phyloP scores from a whole-genome alignment of 352 stramenopile genomes.

The Blastocystis sp. region DNA sequence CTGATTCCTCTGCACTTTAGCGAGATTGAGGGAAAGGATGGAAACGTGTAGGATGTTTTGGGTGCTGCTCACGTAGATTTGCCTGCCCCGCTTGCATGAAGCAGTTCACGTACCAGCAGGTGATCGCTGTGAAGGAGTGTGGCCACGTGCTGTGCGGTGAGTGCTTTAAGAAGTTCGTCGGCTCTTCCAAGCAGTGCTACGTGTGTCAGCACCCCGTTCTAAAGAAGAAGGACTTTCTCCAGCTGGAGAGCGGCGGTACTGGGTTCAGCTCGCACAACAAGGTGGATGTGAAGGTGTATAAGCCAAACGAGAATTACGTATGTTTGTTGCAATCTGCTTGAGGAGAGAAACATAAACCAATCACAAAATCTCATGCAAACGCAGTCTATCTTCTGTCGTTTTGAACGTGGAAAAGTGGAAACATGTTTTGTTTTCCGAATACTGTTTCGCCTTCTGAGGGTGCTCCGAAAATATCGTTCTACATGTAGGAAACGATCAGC shows the following conservation, averaged over 20 bases:
- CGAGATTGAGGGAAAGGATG: conserved; percentile 3
- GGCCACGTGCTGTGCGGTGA: conserved; percentile 53
- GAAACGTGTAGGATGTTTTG: neutral
- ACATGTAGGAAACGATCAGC: neutral
- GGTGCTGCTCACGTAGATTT: neutral
- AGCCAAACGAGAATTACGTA: conserved; percentile 37
- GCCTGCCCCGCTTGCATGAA: conserved; percentile 55
- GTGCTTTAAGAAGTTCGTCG: conserved; percentile 61
- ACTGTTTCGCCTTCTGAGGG: neutral
- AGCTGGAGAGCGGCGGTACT: conserved; percentile 55
- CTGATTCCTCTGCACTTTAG: conserved; percentile 42
- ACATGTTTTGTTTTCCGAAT: neutral
- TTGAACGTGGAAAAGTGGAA: conserved; percentile 24
- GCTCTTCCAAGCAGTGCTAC: conserved; percentile 53
- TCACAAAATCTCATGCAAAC: neutral
- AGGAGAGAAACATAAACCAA: neutral
- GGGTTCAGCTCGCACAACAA: conserved; percentile 68
- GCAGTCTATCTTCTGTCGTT: neutral
- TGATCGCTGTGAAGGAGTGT: conserved; percentile 52
- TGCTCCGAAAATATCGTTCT: neutral
- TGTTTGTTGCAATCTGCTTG: conserved; percentile 36
- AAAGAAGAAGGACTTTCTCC: conserved; percentile 65
- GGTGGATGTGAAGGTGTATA: conserved; percentile 66
- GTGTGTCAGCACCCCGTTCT: conserved; percentile 41
- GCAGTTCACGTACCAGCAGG: conserved; percentile 54